phyloP scores from a whole-genome alignment of 305 asterid genomes.

The Striga hermonthica region DNA sequence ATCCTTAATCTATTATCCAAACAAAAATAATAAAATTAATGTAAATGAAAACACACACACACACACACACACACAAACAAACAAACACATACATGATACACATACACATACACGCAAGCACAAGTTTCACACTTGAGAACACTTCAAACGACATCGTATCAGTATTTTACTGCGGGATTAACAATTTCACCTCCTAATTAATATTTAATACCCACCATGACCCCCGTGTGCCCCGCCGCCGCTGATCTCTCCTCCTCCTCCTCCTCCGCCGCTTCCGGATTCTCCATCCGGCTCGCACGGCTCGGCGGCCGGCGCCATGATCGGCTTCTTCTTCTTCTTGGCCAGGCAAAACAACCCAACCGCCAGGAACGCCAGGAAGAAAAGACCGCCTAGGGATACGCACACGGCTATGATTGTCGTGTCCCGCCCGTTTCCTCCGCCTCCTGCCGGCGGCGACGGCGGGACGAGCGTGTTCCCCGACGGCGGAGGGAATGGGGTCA shows the following conservation, averaged over 20 bases:
- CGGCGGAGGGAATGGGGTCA: slow-evolving; percentile 38
- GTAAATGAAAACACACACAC: too few relatives aligned
- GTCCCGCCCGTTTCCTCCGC: slow-evolving; percentile 45
- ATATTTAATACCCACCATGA: slow-evolving; percentile 35
- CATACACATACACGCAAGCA: too few relatives aligned
- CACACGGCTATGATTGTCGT: slow-evolving; percentile 50
- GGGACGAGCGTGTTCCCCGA: slow-evolving; percentile 24
- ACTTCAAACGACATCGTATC: too few relatives aligned
- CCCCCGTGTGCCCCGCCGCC: neutral
- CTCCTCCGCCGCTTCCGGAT: neutral
- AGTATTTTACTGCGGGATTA: too few relatives aligned
- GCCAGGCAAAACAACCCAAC: slow-evolving; percentile 52
- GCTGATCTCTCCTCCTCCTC: neutral
- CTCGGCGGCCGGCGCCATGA: slow-evolving; percentile 38
- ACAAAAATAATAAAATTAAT: too few relatives aligned
- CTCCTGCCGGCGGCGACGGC: slow-evolving; percentile 31
- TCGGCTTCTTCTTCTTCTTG: slow-evolving; percentile 54
- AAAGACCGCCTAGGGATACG: slow-evolving; percentile 52
- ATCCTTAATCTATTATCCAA: too few relatives aligned
- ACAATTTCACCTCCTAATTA: too few relatives aligned
- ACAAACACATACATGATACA: too few relatives aligned
- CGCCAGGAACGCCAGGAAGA: slow-evolving; percentile 57
- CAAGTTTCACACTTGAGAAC: too few relatives aligned
- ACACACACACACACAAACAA: too few relatives aligned
- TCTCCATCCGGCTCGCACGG: slow-evolving; percentile 28